A percentile compares a stretch with the other conserved stretches of the same genome.
Conservation (phyloP, 108 stramenopile species). For the Cyclostephanos invisitatus region DNA sequence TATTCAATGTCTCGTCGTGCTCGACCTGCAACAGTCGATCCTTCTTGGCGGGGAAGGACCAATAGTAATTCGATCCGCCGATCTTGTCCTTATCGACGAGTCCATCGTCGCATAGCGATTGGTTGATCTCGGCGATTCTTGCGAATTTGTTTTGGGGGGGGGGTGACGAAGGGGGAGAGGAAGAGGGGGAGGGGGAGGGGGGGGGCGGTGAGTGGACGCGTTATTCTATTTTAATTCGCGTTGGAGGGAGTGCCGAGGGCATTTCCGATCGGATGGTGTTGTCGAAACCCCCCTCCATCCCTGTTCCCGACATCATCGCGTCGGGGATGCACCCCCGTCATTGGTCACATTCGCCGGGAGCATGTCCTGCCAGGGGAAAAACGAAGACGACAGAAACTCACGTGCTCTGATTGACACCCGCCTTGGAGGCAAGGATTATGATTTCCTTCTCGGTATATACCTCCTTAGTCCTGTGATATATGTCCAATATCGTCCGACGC, state of each 20-base stretch:
- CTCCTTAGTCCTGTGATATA: conserved; percentile 79
- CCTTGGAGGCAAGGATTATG: conserved; percentile 73
- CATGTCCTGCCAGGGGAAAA: no score
- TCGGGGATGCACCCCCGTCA: no score
- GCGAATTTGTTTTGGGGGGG: background rate
- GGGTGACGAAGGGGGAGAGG: background rate
- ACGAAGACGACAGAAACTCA: conserved; percentile 26
- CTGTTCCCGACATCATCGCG: no score
- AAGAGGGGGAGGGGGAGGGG: conserved; percentile 4
- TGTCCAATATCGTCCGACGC: conserved; percentile 70
- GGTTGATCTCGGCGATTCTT: conserved; percentile 77
- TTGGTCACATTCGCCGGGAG: background rate
- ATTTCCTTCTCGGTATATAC: conserved; percentile 94
- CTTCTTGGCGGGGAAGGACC: conserved; percentile 89
- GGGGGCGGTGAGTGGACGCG: background rate
- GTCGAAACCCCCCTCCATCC: no score
- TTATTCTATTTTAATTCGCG: background rate
- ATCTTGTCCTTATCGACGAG: conserved; percentile 93
- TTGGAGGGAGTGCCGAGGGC: no score
- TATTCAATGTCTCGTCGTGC: conserved; percentile 54
- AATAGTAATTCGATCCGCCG: conserved; percentile 91
- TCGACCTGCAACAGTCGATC: conserved; percentile 69
- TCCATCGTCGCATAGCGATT: conserved; percentile 78
- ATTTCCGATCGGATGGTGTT: no score
- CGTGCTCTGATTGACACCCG: conserved; percentile 81